phyloP scores from a whole-genome alignment of 768 basidiomycete genomes.

The Clavaria fumosa region DNA sequence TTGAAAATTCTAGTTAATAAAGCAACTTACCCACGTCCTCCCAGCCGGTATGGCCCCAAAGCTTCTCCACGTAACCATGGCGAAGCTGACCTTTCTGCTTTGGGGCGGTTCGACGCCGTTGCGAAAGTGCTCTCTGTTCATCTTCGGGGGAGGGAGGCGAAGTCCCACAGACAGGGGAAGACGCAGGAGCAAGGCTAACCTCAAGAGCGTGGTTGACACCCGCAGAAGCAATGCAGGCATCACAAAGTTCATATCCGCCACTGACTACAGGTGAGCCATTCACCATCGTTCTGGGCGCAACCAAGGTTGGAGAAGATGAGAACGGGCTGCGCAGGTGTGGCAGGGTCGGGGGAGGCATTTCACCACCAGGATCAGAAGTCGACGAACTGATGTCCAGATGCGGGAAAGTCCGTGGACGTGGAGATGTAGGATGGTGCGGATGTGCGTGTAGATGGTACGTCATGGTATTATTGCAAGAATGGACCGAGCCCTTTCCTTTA shows the following conservation, averaged over 20 bases:
- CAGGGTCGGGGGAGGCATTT: constrained; percentile 33
- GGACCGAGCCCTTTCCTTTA: constrained; percentile 39
- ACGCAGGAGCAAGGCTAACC: constrained; percentile 33
- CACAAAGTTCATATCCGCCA: constrained; percentile 73
- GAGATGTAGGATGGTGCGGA: constrained; percentile 17
- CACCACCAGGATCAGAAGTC: constrained; percentile 11
- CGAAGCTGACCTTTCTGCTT: constrained; percentile 60
- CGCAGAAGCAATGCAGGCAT: constrained; percentile 57
- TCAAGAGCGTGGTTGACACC: constrained; percentile 70
- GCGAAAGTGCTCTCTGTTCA: constrained; percentile 29
- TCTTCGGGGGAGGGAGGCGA: constrained; percentile 39
- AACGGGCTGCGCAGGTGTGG: constrained; percentile 18
- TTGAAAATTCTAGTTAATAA: too few species aligned
- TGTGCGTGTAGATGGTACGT: constrained; percentile 22
- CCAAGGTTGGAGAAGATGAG: constrained; percentile 7
- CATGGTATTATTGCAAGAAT: constrained; percentile 9
- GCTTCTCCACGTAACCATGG: constrained; percentile 76
- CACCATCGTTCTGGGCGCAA: constrained; percentile 11
- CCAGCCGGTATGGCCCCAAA: constrained; percentile 78
- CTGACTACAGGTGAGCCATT: constrained; percentile 11
- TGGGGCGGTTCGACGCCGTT: constrained; percentile 53
- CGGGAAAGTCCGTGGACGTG: too few species aligned
- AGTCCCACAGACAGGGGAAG: constrained; percentile 25
- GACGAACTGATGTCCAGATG: constrained; percentile 14
- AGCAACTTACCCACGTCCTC: constrained; percentile 63